Evolutionary conservation across 2,329 filamentous ascomycete genomes (phyloP), one percentile per base, ranked within the genome.

Genomic region (Penicillium oxalicum): DNA sequence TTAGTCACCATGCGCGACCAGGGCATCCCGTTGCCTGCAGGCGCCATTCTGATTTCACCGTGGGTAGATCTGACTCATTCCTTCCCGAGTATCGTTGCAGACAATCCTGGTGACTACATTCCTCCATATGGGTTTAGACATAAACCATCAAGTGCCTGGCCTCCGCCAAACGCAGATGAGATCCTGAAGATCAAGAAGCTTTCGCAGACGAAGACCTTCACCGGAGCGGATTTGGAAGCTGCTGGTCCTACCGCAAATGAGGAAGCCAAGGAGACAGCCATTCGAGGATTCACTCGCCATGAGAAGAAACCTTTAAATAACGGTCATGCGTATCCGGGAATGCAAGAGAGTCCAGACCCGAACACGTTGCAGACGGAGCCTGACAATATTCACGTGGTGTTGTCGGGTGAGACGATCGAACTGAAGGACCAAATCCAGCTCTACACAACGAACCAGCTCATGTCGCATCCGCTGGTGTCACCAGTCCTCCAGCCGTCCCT

Each of bases 51-150:
- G 36, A 87, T 97, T 44, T 95, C 89, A 43, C 93, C 93, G 0
- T 98, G 93, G 93, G 90, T 91, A 7, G 93, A 98, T 65, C 73
- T 97, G 45, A 95, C 89, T 0, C 91, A 97, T 65, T 96, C 91
- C 0, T 97, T 97, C 55, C 93, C 93, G 0, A 96, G 91, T 56
- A 79, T 95, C n/a, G 79, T 81, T 2, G 80, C 76, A 4, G 81
- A 89, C 36, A 83, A 81, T 43, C 80, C 81, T 0, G 70, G 88
- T 44, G 93, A 98, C 65, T 97, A 96, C 60, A 91, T 98, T 32
- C 93, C 93, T 4, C 72, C 83, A 0, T 78, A 85, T 57, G 93
- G 93, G 0, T 97, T 98, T 61, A 84, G 94, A 55, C 90, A 97
- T 59, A 89, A 86, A 60, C 93, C 91, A 0, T 95, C 89, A 0